Evolutionary conservation across 345 rosid species (phyloP).

Genomic region (Physaria fendleri): DNA sequence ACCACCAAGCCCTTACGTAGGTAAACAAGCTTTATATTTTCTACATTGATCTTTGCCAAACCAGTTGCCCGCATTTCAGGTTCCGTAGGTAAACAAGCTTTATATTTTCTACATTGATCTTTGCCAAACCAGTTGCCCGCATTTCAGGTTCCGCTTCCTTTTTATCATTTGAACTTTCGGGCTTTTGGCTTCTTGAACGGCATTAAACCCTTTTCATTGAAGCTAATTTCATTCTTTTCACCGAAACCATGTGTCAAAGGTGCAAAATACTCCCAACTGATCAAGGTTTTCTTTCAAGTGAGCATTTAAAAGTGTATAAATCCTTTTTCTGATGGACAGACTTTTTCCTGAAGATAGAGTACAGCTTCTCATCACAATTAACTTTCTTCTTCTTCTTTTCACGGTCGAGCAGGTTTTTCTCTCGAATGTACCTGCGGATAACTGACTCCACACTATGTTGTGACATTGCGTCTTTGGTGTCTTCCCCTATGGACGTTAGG

Average conservation of each 20-base stretch:
- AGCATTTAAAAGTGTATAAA: slow-evolving; percentile 28
- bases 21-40: slow-evolving; percentile 51
- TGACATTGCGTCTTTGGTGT: slow-evolving; percentile 32
- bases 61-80: slow-evolving; percentile 28
- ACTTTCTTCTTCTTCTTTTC: slow-evolving; percentile 33
- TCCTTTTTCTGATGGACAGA: slow-evolving; percentile 19
- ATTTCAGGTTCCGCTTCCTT: slow-evolving; percentile 18
- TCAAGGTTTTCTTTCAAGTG: slow-evolving; percentile 37
- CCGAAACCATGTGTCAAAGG: slow-evolving; percentile 11
- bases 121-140: slow-evolving; percentile 36
- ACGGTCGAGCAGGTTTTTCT: slow-evolving; percentile 26
- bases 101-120: slow-evolving; percentile 39
- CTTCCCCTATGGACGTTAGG: slow-evolving; percentile 41
- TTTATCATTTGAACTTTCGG: slow-evolving; percentile 3
- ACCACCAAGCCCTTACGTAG: slow-evolving; percentile 43
- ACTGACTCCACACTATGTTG: slow-evolving; percentile 31
- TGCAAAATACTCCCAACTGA: slow-evolving; percentile 20
- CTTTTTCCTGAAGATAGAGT: slow-evolving; percentile 39
- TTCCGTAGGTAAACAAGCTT: slow-evolving; percentile 49
- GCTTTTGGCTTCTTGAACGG: slow-evolving; percentile 33
- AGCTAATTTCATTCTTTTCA: slow-evolving; percentile 15
- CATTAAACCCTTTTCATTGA: background rate
- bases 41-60: slow-evolving; percentile 38
- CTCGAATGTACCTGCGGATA: slow-evolving; percentile 30
- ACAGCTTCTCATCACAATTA: slow-evolving; percentile 41